Percentiles rank a stretch among this genome's conserved stretches.
Evolutionary conservation across 306 rosid species (phyloP).

Genomic region (Begonia fuchsioides): DNA sequence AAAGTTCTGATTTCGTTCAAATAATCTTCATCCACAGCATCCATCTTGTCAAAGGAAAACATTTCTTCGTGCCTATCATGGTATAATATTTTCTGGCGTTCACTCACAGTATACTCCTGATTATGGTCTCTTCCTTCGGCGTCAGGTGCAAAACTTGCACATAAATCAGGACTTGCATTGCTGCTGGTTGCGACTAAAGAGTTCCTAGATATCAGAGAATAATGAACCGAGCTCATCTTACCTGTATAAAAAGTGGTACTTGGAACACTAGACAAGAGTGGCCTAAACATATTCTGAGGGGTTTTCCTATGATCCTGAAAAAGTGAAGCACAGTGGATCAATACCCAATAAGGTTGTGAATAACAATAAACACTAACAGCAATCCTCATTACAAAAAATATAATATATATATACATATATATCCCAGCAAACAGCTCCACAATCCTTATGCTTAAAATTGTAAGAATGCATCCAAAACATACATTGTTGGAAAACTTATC

Average conservation of each 20-base stretch:
- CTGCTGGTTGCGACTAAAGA: slow-evolving; percentile 68
- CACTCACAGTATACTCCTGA: slow-evolving; percentile 44
- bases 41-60: slow-evolving; percentile 60
- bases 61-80: slow-evolving; percentile 50
- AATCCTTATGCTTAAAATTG: background rate
- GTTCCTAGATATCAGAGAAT: slow-evolving; percentile 60
- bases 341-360: slow-evolving; percentile 12
- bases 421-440: background rate
- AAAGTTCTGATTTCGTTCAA: slow-evolving; percentile 18
- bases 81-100: slow-evolving; percentile 35
- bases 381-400: slow-evolving; percentile 1
- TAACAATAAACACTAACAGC: background rate
- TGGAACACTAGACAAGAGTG: slow-evolving; percentile 81
- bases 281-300: slow-evolving; percentile 85
- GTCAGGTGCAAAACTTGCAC: slow-evolving; percentile 35
- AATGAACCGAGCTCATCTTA: slow-evolving; percentile 44
- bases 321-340: slow-evolving; percentile 5
- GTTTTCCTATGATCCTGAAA: slow-evolving; percentile 61
- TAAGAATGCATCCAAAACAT: background rate
- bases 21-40: slow-evolving; percentile 28
- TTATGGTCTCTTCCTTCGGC: slow-evolving; percentile 50
- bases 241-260: slow-evolving; percentile 63
- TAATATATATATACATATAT: too few species aligned
- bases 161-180: slow-evolving; percentile 58
- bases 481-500: too few species aligned